phyloP scores from a whole-genome alignment of 1,284 basidiomycete species.

The Trichosporon sp. region DNA sequence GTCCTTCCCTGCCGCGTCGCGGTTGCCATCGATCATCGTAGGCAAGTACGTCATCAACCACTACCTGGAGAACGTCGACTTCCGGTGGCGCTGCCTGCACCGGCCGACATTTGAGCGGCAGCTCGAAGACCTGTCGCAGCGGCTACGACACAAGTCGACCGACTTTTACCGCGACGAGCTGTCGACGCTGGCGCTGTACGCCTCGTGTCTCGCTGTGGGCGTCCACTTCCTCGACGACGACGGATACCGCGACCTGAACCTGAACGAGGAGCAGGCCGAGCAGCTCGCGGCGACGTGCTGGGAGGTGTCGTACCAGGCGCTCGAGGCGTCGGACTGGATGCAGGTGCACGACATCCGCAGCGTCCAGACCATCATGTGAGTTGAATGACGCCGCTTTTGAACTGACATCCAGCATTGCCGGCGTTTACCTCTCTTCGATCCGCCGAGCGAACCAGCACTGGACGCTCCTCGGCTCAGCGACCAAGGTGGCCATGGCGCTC shows the following conservation, averaged over 20 bases:
- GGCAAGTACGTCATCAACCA: conserved; percentile 33
- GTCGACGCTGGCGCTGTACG: conserved; percentile 34
- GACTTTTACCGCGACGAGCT: conserved; percentile 34
- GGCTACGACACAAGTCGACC: conserved; percentile 25
- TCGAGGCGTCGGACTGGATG: conserved; percentile 41
- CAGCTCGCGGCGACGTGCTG: conserved; percentile 40
- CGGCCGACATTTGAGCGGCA: conserved; percentile 36
- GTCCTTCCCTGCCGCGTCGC: conserved; percentile 27
- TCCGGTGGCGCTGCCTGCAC: conserved; percentile 36
- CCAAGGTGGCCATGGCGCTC: conserved; percentile 36
- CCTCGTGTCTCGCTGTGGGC: conserved; percentile 34
- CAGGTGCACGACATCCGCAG: conserved; percentile 38
- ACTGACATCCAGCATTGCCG: conserved; percentile 32
- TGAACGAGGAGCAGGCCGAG: conserved; percentile 42
- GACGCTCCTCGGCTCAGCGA: conserved; percentile 37
- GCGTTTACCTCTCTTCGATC: conserved; percentile 34
- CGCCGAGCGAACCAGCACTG: conserved; percentile 38
- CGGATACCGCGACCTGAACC: conserved; percentile 35
- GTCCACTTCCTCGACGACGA: conserved; percentile 39
- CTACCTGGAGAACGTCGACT: conserved; percentile 33
- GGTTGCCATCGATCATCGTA: conserved; percentile 28
- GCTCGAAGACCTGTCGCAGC: conserved; percentile 30
- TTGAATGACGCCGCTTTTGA: not conserved
- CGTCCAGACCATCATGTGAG: conserved; percentile 38
- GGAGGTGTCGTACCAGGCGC: conserved; percentile 34